These are phyloP conservation scores for Debaryomyces nepalensis DNA, from an alignment of 1,139 yeast genomes.

Conservation along the genomic window DNA sequence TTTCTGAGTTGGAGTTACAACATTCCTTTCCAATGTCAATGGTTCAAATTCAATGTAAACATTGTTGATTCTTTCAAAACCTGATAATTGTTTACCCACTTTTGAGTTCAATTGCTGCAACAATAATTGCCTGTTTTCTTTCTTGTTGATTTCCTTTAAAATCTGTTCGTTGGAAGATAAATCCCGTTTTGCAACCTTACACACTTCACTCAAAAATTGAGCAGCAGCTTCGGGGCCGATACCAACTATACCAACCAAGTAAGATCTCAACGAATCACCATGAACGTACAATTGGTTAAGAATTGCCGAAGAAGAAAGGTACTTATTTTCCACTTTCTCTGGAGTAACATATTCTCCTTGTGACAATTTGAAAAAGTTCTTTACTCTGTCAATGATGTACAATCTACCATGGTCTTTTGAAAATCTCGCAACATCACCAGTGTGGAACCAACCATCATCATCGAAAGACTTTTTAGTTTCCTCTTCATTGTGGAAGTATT, in stretches of 20 bases:
- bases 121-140: constrained; percentile 29
- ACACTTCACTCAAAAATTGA: constrained; percentile 26
- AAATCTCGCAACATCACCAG: constrained; percentile 74
- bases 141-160: constrained; percentile 30
- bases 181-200: constrained; percentile 15
- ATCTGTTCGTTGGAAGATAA: constrained; percentile 26
- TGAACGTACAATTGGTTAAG: constrained; percentile 61
- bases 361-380: constrained; percentile 78
- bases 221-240: constrained; percentile 41
- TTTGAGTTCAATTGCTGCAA: constrained; percentile 35
- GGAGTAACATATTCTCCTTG: constrained; percentile 87
- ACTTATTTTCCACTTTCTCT: constrained; percentile 71
- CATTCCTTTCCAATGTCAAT: constrained; percentile 41
- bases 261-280: constrained; percentile 39
- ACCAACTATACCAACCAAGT: constrained; percentile 40
- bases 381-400: constrained; percentile 71
- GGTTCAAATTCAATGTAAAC: constrained; percentile 42
- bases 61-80: constrained; percentile 46
- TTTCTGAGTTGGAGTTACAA: constrained; percentile 49
- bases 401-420: constrained; percentile 57
- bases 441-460: constrained; percentile 64
- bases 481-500: constrained; percentile 60
- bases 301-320: constrained; percentile 57
- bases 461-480: constrained; percentile 32
- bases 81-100: constrained; percentile 29